A percentile compares a stretch with the other conserved stretches of the same genome.
Conservation (phyloP, 805 yeast species). For the Scheffersomyces amazonensis region DNA sequence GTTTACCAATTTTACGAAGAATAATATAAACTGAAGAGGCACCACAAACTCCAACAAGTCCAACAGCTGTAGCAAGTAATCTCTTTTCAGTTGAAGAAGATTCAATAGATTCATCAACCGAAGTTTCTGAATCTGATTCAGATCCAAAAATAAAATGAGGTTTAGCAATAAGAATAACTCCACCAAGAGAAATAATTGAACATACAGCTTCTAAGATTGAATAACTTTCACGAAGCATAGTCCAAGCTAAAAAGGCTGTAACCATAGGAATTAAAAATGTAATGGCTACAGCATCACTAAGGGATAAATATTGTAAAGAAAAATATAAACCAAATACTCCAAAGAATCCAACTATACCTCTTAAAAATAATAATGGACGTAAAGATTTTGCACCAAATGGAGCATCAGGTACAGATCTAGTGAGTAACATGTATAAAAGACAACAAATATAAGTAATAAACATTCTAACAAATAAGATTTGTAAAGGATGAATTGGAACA, state of each 20-base stretch:
- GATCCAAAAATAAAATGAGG: constrained; percentile 69
- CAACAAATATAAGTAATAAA: constrained; percentile 62
- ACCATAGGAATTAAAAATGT: constrained; percentile 76
- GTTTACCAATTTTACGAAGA: constrained; percentile 70
- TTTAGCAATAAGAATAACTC: constrained; percentile 78
- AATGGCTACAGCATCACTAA: constrained; percentile 80
- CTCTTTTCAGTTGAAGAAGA: constrained; percentile 53
- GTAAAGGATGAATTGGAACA: constrained; percentile 70
- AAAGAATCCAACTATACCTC: constrained; percentile 73
- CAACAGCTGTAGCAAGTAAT: constrained; percentile 60
- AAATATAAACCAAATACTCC: constrained; percentile 81
- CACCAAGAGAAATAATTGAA: constrained; percentile 63
- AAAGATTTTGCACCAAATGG: constrained; percentile 68
- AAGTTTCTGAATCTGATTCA: constrained; percentile 25
- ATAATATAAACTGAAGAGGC: constrained; percentile 68
- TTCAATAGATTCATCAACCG: constrained; percentile 40
- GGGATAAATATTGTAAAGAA: constrained; percentile 67
- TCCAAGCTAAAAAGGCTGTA: constrained; percentile 71
- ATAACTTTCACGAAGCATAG: constrained; percentile 63
- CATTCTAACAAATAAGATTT: constrained; percentile 79
- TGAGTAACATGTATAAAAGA: constrained; percentile 49
- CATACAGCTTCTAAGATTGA: constrained; percentile 67
- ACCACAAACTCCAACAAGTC: constrained; percentile 66
- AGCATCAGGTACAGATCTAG: constrained; percentile 50
- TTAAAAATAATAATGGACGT: constrained; percentile 49